A percentile compares a stretch with the other conserved stretches of the same genome.
These are phyloP conservation scores for Arthrobotrys sinensis DNA, from an alignment of 2,329 filamentous ascomycete species.

Conservation along the genomic window DNA sequence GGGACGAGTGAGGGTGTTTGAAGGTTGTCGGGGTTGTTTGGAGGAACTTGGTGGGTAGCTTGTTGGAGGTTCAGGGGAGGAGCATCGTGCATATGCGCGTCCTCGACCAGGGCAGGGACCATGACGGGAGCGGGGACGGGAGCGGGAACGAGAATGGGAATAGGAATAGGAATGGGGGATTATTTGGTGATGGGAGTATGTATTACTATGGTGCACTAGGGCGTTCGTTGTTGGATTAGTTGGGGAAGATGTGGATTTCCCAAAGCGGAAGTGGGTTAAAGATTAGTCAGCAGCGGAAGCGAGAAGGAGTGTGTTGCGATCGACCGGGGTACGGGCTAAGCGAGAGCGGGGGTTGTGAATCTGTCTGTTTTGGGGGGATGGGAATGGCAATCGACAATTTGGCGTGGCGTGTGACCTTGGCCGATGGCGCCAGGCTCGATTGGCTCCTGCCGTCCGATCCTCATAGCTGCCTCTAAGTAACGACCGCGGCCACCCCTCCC, in stretches of 20 bases:
- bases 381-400: constrained; percentile 16
- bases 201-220: too few species aligned
- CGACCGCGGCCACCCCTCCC: background rate
- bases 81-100: constrained; percentile 42
- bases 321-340: background rate
- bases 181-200: background rate
- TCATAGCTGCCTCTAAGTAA: background rate
- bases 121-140: background rate
- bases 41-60: background rate
- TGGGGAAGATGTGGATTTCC: background rate
- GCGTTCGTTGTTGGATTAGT: background rate
- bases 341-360: background rate
- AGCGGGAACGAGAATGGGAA: background rate
- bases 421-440: constrained; percentile 23
- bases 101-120: constrained; percentile 40
- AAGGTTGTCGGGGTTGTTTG: background rate
- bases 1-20: background rate
- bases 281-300: background rate
- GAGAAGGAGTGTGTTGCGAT: background rate
- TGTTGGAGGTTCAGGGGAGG: constrained; percentile 16
- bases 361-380: background rate
- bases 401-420: constrained; percentile 3
- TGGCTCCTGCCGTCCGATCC: constrained; percentile 29
- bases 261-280: background rate
- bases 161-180: background rate